Evolutionary conservation across 2,329 filamentous ascomycete genomes (phyloP).

Genomic region (Conoideocrella luteorostrata): DNA sequence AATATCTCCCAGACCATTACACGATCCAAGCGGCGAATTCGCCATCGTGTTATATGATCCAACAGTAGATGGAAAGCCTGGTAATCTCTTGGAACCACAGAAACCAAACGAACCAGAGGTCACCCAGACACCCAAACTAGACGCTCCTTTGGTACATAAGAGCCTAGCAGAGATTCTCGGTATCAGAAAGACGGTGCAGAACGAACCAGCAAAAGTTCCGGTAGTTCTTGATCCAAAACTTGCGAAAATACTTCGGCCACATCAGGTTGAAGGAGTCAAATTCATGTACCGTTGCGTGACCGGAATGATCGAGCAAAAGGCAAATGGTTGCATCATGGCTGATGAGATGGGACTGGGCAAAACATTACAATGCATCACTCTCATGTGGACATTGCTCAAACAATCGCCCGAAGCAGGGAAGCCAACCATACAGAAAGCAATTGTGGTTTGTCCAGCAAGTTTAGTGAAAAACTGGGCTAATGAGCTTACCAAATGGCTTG

Average conservation of each 20-base stretch:
- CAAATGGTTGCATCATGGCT: conserved; percentile 98
- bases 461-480: conserved; percentile 98
- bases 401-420: conserved; percentile 95
- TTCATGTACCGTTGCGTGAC: conserved; percentile 95
- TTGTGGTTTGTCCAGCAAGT: conserved; percentile 95
- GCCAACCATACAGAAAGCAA: conserved; percentile 87
- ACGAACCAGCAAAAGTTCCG: conserved; percentile 78
- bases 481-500: conserved; percentile 93
- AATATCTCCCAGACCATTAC: conserved; percentile 82
- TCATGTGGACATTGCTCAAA: conserved; percentile 95
- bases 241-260: conserved; percentile 83
- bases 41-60: conserved; percentile 95
- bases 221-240: conserved; percentile 92
- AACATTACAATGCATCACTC: conserved; percentile 90
- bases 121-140: conserved; percentile 48
- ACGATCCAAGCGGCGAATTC: conserved; percentile 93
- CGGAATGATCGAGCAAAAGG: conserved; percentile 88
- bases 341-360: conserved; percentile 99
- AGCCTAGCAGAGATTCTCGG: conserved; percentile 92
- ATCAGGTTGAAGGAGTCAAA: conserved; percentile 97
- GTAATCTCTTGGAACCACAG: conserved; percentile 30
- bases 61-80: conserved; percentile 79
- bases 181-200: conserved; percentile 82
- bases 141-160: conserved; percentile 83
- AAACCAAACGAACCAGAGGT: conserved; percentile 23